Conservation (phyloP, 495 filamentous ascomycete species). For the Ascobolus immersus region DNA sequence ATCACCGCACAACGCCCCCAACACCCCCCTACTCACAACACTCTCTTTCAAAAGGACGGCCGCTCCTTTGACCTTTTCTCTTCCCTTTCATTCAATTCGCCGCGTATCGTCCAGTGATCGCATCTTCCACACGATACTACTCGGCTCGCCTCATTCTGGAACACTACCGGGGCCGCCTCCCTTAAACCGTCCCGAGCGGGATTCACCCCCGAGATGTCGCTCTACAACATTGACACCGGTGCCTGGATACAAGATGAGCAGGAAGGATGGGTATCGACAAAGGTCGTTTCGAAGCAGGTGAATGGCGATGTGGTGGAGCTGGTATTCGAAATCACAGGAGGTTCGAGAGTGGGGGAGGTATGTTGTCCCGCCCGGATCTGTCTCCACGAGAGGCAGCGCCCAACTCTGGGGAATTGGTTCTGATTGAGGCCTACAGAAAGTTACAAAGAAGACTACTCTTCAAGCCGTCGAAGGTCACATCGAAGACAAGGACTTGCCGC, state of each 20-base stretch:
- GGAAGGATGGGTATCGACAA: constrained; percentile 92
- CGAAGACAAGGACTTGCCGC: constrained; percentile 55
- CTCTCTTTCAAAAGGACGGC: constrained; percentile 9
- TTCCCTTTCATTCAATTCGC: constrained; percentile 7
- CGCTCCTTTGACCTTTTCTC: constrained; percentile 8
- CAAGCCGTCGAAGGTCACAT: constrained; percentile 42
- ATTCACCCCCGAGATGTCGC: constrained; percentile 35
- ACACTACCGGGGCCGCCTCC: no score
- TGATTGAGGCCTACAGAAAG: constrained; percentile 8
- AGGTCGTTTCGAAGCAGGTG: constrained; percentile 66
- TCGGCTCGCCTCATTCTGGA: no score
- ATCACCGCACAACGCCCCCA: constrained; percentile 8
- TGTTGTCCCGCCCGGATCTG: constrained; percentile 13
- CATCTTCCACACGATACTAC: no score
- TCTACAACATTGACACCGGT: constrained; percentile 87
- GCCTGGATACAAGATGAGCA: constrained; percentile 91
- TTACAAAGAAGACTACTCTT: constrained; percentile 33
- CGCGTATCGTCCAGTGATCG: no score
- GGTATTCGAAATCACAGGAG: constrained; percentile 68
- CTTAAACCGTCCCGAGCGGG: constrained; percentile 2
- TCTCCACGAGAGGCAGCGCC: no score
- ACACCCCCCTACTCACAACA: constrained; percentile 2
- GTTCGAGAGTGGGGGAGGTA: constrained; percentile 40
- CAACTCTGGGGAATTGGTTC: no score
- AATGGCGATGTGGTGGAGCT: constrained; percentile 67